These are phyloP conservation scores for Cercospora brassicicola DNA, from an alignment of 2,329 filamentous ascomycete genomes.

Conservation along the genomic window DNA sequence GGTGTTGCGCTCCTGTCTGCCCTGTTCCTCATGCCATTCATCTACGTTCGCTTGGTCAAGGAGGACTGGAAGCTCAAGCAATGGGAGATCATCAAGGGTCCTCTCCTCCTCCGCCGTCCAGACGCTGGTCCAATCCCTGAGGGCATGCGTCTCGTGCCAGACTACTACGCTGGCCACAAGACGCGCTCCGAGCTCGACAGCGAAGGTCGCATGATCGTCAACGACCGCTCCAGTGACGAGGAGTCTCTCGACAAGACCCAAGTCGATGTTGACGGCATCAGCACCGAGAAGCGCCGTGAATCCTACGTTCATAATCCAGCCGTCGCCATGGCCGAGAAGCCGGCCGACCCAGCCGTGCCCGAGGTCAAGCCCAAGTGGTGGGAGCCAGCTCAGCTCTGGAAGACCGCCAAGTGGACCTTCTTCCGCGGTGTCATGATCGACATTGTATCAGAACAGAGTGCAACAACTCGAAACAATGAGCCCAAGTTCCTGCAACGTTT, in stretches of 20 bases:
- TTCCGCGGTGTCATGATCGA: constrained; percentile 30
- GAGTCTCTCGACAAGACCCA: constrained; percentile 11
- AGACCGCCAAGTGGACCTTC: constrained; percentile 24
- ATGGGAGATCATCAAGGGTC: constrained; percentile 57
- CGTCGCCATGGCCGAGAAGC: constrained; percentile 9
- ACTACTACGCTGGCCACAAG: constrained; percentile 34
- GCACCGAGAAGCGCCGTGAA: constrained; percentile 12
- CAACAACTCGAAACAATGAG: constrained; percentile 37
- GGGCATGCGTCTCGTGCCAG: constrained; percentile 23
- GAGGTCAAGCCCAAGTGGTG: constrained; percentile 37
- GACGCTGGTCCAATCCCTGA: constrained; percentile 6
- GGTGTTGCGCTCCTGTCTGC: constrained; percentile 52
- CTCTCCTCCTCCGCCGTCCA: constrained; percentile 30
- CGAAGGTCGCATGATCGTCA: constrained; percentile 29
- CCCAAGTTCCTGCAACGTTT: constrained; percentile 41
- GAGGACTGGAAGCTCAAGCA: constrained; percentile 61
- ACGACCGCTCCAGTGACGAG: constrained; percentile 20
- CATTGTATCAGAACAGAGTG: constrained; percentile 37
- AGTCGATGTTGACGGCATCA: constrained; percentile 13
- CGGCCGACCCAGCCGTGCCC: not conserved
- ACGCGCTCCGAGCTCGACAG: constrained; percentile 54
- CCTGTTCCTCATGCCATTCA: constrained; percentile 60
- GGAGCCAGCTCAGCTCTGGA: constrained; percentile 26
- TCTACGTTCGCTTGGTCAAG: constrained; percentile 59
- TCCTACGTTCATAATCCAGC: constrained; percentile 11